phyloP scores from a whole-genome alignment of 768 basidiomycete species.

The Artomyces pyxidatus region DNA sequence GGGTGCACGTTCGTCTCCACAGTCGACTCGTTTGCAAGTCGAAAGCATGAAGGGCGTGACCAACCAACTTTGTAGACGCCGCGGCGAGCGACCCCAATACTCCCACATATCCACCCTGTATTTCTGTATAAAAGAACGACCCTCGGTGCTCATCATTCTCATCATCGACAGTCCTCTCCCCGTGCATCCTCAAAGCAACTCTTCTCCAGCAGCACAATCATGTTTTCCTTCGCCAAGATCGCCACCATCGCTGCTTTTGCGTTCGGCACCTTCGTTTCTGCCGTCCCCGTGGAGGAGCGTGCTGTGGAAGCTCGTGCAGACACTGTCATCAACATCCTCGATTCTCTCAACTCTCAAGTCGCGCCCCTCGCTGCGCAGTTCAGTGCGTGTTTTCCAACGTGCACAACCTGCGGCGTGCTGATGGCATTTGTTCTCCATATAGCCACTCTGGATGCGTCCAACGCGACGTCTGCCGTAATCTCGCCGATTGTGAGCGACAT shows the following conservation, averaged over 20 bases:
- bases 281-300: not conserved
- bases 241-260: constrained; percentile 2
- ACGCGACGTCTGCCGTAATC: not conserved
- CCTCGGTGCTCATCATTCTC: no score
- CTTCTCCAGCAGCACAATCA: no score
- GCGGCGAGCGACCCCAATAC: no score
- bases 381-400: not conserved
- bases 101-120: no score
- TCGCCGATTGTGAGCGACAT: not conserved
- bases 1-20: no score
- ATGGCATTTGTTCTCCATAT: not conserved
- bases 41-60: no score
- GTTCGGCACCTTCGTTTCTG: constrained; percentile 4
- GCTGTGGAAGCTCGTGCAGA: not conserved
- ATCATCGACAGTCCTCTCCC: no score
- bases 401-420: not conserved
- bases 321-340: not conserved
- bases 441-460: not conserved
- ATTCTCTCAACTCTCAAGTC: not conserved
- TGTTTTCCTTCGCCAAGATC: constrained; percentile 4
- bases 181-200: no score
- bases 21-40: no score
- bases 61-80: no score
- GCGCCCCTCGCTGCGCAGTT: not conserved
- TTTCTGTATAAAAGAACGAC: no score